Base-by-base conservation (phyloP, 83 land plant genomes). In the Thuja plicata region DNA sequence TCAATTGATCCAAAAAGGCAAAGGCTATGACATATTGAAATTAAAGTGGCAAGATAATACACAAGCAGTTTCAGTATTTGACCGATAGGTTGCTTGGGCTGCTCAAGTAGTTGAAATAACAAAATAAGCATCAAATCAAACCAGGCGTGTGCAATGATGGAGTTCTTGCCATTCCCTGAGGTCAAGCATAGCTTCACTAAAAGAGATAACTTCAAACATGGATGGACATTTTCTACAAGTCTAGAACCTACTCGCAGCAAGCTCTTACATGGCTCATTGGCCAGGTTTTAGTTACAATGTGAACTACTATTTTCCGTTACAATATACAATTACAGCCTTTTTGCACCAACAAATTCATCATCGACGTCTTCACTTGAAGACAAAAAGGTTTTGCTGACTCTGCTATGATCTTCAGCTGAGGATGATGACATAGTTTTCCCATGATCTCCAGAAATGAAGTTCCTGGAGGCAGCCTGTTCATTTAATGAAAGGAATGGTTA, bases 311-410 rank as follows among this genome's bases (percentile, higher is more conserved):
- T 82, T 83, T 15, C n/a, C 54, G 48, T 19, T 21, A 80, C 30
- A 46, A 30, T 11, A 30, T 11, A 45, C 48, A 46, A 52, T 83
- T 46, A 83, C 16, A 30, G 1, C 12, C 35, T 83, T 30, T 46
- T 46, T 1, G 55, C 34, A 83, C 85, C 85, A 83, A 83, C 85
- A 83, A 83, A 83, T 83, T 83, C 54, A 83, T 83, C 85, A 21
- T 46, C 85, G 16, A n/a, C 4, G 7, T 83, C 85, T 46, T 83
- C 85, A n/a, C 85, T 30, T n/a, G 55, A 83, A 83, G 85, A 46
- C 12, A 83, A 46, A 27, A 83, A 40, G 48, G 85, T 27, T 83
- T 46, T 83, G 54, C 55, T 79, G 45, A 43, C 46, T 79, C 43
- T 79, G 46, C 83, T 40, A 79, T 40, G n/a, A 10, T 79, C 81